Evolutionary conservation across 2,329 filamentous ascomycete genomes (phyloP).

Genomic region (Raffaelea albimanens): DNA sequence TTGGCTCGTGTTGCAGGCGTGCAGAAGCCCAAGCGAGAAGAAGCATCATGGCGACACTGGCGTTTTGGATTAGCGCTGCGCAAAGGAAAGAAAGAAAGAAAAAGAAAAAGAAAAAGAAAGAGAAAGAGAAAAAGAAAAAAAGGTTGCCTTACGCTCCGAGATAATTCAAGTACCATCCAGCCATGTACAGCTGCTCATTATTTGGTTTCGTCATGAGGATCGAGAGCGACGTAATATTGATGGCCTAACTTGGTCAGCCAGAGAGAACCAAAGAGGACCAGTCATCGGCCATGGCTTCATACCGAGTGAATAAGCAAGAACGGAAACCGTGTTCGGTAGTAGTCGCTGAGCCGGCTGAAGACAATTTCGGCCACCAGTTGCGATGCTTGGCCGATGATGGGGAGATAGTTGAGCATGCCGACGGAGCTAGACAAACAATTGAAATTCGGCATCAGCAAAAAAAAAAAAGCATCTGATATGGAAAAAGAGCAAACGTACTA

Average conservation of each 20-base stretch:
- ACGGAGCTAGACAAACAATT: slow-evolving; percentile 1
- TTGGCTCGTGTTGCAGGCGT: slow-evolving; percentile 2
- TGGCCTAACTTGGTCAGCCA: neutral
- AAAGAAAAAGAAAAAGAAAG: neutral
- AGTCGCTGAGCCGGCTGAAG: slow-evolving; percentile 6
- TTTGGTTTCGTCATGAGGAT: slow-evolving; percentile 4
- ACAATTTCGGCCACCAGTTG: slow-evolving; percentile 6
- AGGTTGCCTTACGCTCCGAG: slow-evolving; percentile 4
- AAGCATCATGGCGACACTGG: slow-evolving; percentile 6
- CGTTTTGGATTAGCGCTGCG: neutral
- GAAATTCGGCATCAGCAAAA: neutral
- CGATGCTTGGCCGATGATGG: slow-evolving; percentile 7
- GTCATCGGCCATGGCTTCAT: neutral
- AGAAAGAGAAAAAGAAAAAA: neutral
- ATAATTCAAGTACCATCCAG: slow-evolving; percentile 8
- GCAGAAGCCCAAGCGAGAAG: slow-evolving; percentile 6
- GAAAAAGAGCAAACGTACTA: slow-evolving; percentile 3
- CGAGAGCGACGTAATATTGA: slow-evolving; percentile 6
- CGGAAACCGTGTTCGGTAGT: slow-evolving; percentile 1
- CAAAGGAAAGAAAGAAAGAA: neutral
- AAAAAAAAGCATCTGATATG: too few species aligned
- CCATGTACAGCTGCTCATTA: slow-evolving; percentile 4
- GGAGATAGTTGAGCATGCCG: slow-evolving; percentile 8
- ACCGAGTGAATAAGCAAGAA: slow-evolving; percentile 6
- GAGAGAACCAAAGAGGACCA: neutral